phyloP scores from a whole-genome alignment of 306 rosid species.

The Pueraria montana region DNA sequence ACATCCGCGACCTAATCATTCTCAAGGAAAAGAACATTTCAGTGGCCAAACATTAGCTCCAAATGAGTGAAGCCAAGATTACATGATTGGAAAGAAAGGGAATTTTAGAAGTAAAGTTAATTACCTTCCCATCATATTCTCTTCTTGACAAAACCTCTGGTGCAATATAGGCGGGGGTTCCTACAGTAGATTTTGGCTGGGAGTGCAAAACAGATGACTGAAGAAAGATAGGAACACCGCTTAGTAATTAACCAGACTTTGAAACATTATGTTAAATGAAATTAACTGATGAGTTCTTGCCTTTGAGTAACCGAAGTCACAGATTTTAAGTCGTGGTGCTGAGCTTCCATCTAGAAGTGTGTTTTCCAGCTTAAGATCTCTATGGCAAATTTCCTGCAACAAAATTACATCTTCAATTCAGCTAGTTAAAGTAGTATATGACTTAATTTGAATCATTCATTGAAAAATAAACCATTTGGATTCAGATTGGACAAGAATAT shows the following conservation, averaged over 20 bases:
- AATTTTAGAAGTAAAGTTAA: conserved; percentile 3
- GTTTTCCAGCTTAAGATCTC: conserved; percentile 99
- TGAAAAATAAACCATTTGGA: not conserved
- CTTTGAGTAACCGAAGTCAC: conserved; percentile 98
- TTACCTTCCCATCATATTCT: conserved; percentile 96
- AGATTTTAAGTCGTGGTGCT: conserved; percentile 91
- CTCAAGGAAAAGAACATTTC: conserved; percentile 41
- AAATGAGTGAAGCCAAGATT: conserved; percentile 31
- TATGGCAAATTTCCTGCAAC: conserved; percentile 93
- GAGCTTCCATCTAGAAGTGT: conserved; percentile 96
- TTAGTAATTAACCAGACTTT: not conserved
- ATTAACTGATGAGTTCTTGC: conserved; percentile 51
- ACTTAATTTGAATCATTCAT: not conserved
- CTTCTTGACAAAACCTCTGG: conserved; percentile 90
- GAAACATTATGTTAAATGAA: conserved; percentile 24
- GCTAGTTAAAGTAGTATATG: not conserved
- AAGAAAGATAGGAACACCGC: conserved; percentile 26
- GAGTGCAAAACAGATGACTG: conserved; percentile 98
- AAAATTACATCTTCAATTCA: conserved; percentile 27
- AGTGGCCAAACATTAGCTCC: conserved; percentile 42
- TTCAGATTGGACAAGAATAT: conserved; percentile 27
- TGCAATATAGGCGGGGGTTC: conserved; percentile 99
- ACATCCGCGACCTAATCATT: conserved; percentile 94
- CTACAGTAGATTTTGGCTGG: conserved; percentile 98
- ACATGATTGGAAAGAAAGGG: not conserved